Base-by-base conservation (phyloP, 2,329 filamentous ascomycete genomes). In the Penicillium sp. region DNA sequence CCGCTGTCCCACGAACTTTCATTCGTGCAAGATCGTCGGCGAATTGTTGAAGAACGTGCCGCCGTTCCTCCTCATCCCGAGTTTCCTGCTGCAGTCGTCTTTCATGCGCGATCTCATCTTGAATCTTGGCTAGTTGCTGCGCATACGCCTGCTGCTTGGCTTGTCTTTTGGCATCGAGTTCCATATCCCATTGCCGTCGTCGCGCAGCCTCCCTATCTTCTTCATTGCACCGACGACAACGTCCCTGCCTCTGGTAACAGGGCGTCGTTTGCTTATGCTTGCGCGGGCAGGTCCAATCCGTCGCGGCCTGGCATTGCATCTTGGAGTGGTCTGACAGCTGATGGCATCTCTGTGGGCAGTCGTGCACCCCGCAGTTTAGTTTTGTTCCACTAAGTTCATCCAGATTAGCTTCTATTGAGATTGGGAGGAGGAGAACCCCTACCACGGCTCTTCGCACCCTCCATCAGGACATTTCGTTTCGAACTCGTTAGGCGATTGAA, bases 391-490 rank as follows among this genome's bases (percentile, higher is more conserved):
- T 69, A 51, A 21, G 21, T 21, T 17, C 1, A 15, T 8, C 21
- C 21, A 35, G 9, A 56, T 52, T 50, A 64, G 58, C 48, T 17
- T 11, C 46, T 49, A 51, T 29, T 8, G 17, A 48, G 13, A 47
- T 49, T 60, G 45, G 7, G 26, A 41, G 49, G 31, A 35, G 46
- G n/a, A 44, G 31, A 41, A 57, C 21, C n/a, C 81, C 73, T 77
- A 89, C 87, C 90, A 93, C 21, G 79, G 80, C 53, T 86, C 79
- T 0, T 78, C 77, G 64, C 90, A 93, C 0, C 91, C 91, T 5
- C 91, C 90, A 70, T 93, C 89, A 0, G 90, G 90, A 45, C 85
- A 90, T 19, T 84, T 73, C 0, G 63, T 71, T 3, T 87, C 84
- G 68, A 93, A 93, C 47, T 91, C 21, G 21, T 21, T 21, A 21